Percentiles rank a stretch among this genome's conserved stretches.
Evolutionary conservation across 805 yeast genomes (phyloP).

Genomic region (Myxozyma melibiosi): DNA sequence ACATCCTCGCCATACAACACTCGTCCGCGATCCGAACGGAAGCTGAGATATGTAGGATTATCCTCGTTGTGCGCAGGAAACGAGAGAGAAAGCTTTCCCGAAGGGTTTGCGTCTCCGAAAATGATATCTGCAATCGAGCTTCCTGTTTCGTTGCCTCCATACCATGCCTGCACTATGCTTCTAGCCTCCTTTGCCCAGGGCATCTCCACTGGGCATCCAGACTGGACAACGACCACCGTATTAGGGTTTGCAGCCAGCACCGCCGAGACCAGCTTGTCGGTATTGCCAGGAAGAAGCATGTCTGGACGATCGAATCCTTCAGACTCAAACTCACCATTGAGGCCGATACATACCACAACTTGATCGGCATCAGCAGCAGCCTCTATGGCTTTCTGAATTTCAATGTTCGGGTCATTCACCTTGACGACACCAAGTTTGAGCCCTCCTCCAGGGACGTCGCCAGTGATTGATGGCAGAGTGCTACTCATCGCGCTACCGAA

Average conservation of each 20-base stretch:
- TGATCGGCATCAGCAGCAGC: slow-evolving; percentile 56
- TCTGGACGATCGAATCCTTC: slow-evolving; percentile 60
- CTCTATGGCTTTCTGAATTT: slow-evolving; percentile 46
- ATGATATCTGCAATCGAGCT: slow-evolving; percentile 61
- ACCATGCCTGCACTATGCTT: slow-evolving; percentile 57
- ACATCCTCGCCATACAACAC: slow-evolving; percentile 67
- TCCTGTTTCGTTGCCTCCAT: slow-evolving; percentile 60
- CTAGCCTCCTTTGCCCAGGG: slow-evolving; percentile 53
- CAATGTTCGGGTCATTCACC: slow-evolving; percentile 6
- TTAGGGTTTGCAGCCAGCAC: slow-evolving; percentile 53
- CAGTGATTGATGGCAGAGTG: background rate
- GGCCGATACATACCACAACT: slow-evolving; percentile 55
- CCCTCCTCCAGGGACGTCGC: slow-evolving; percentile 7
- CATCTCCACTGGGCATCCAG: slow-evolving; percentile 63
- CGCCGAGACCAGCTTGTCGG: slow-evolving; percentile 50
- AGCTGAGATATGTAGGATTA: slow-evolving; percentile 59
- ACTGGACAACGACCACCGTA: slow-evolving; percentile 57
- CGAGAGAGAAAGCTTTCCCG: slow-evolving; percentile 59
- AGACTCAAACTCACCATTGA: slow-evolving; percentile 58
- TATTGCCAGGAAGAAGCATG: slow-evolving; percentile 55
- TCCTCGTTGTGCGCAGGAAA: slow-evolving; percentile 57
- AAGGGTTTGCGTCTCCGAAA: slow-evolving; percentile 61
- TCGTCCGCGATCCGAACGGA: slow-evolving; percentile 54
- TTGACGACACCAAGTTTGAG: slow-evolving; percentile 4
- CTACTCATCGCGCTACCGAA: slow-evolving; percentile 54